Evolutionary conservation across 1,284 basidiomycete species (phyloP), one percentile per base, ranked within the genome.

Genomic region (Rugosomyces carneus): DNA sequence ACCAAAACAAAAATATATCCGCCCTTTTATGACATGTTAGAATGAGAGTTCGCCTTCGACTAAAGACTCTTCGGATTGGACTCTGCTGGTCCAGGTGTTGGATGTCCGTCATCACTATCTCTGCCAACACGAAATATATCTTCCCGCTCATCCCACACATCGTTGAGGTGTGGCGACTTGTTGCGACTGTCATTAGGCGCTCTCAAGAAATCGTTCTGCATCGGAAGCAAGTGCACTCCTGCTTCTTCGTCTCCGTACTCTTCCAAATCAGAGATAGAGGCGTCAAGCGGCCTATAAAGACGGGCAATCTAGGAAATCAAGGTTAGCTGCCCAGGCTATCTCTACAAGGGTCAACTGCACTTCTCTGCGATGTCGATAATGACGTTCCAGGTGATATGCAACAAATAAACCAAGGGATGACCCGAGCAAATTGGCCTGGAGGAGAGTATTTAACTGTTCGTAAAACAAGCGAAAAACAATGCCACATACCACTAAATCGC

Each of bases 361-460:
- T 70, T 90, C 87, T 63, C 83, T 75, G 53, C 88, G 72, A 51
- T 79, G 76, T 15, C 87, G 80, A 61, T 90, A 83, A 53, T 89
- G 78, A 44, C 71, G 73, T 59, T 90, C 88, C 36, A 85, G 63
- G 51, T 87, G 64, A 58, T 79, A 89, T 0, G 83, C 70, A 40
- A 71, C 59, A 55, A 78, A 80, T 9, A 94, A 66, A 1, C 90
- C 92, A 3, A 89, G 61, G 0, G 76, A 68, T 0, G 86, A 84
- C 6, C 91, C 91, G 15, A 84, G 61, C n/a, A 93, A 63, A 59
- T 94, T 94, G 9, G 91, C 90, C 87, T 89, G 5, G 50, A 42
- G 31, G 37, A 44, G 48, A 26, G 38, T 23, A 54, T 46, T 32
- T 45, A 23, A 45, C 18, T 36, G 19, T 11, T 6, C 8, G 9